Evolutionary conservation across 164 flowering plant genomes (phyloP).

Genomic region (Umbilicus rupestris): DNA sequence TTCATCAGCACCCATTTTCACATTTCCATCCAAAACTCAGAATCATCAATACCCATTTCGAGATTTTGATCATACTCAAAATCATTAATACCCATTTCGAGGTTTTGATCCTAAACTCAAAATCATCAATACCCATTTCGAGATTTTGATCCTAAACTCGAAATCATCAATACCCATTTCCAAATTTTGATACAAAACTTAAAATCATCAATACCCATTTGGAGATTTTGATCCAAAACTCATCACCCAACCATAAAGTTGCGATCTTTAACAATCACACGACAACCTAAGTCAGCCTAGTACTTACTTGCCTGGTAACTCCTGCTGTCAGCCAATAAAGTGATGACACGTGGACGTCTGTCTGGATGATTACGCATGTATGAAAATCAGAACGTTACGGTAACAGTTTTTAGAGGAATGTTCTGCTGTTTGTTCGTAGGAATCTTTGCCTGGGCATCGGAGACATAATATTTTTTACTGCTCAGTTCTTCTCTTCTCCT

Average conservation of each 20-base stretch:
- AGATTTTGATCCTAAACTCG: not conserved
- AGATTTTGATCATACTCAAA: no score
- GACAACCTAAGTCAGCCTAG: not conserved
- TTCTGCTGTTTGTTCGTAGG: no score
- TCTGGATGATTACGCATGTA: no score
- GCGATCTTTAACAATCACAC: not conserved
- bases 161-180: not conserved
- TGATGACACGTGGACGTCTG: no score
- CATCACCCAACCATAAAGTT: not conserved
- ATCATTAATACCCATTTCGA: not conserved
- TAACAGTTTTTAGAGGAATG: no score
- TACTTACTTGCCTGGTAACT: conserved; percentile 61
- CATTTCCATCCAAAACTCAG: not conserved
- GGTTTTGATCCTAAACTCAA: not conserved
- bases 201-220: not conserved
- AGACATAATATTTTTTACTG: no score
- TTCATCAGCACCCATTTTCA: not conserved
- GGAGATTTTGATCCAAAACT: not conserved
- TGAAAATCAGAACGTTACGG: no score
- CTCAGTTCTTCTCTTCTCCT: no score
- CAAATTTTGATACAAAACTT: not conserved
- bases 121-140: not conserved
- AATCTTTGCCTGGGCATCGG: no score
- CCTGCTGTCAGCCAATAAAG: no score
- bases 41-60: no score